Evolutionary conservation across 352 stramenopile genomes (phyloP), one percentile per base, ranked within the genome.

Genomic region (Thalassiosira mediterranea): DNA sequence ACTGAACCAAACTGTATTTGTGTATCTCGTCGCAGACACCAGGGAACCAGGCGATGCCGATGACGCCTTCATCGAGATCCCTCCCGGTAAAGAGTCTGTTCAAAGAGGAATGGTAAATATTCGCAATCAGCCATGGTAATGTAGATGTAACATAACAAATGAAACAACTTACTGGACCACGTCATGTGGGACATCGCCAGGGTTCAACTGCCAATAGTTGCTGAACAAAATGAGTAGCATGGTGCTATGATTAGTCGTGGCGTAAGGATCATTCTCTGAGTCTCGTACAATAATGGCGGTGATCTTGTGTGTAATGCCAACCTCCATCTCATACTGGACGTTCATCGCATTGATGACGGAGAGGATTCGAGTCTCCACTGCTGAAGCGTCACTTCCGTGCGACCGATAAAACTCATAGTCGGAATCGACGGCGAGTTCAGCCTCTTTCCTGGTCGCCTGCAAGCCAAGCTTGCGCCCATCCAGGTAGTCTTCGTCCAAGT

Each of bases 91-190:
- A 44, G 37, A 44, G 37, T n/a, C n/a, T n/a, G n/a, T n/a, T n/a
- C n/a, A n/a, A n/a, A n/a, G n/a, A n/a, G n/a, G n/a, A n/a, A n/a
- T n/a, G n/a, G n/a, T n/a, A n/a, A n/a, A n/a, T n/a, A n/a, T n/a
- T n/a, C n/a, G n/a, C n/a, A n/a, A n/a, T n/a, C n/a, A n/a, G n/a
- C n/a, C n/a, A n/a, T n/a, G n/a, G n/a, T n/a, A n/a, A n/a, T n/a
- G n/a, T n/a, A n/a, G n/a, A n/a, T n/a, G n/a, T n/a, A n/a, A n/a
- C n/a, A n/a, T n/a, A n/a, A n/a, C n/a, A n/a, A n/a, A n/a, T n/a
- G n/a, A n/a, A n/a, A n/a, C n/a, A n/a, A 54, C 47, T 54, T 21
- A 54, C 47, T 54, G 47, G 17, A n/a, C 47, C n/a, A 54, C 47
- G 23, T 54, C 47, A 31, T n/a, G 47, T 31, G 10, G 47, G 23